Conservation (phyloP, 1,284 basidiomycete genomes). For the Ustilago hordei region DNA sequence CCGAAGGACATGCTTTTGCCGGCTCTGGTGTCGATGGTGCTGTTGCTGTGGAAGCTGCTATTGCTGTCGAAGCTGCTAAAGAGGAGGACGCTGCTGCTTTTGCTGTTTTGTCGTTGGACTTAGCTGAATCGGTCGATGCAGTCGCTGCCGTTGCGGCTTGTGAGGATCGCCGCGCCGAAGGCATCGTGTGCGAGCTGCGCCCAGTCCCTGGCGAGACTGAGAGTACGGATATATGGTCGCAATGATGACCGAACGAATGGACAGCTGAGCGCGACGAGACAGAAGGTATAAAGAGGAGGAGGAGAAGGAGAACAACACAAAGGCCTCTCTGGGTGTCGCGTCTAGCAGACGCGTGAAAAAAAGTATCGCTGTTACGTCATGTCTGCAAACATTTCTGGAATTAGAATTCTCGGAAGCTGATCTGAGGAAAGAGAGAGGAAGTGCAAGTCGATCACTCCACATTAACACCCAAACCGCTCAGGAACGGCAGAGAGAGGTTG, state of each 20-base stretch:
- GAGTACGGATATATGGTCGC: neutral
- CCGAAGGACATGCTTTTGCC: conserved; percentile 23
- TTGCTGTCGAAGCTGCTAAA: conserved; percentile 2
- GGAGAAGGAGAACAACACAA: neutral
- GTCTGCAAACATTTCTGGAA: neutral
- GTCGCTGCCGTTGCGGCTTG: conserved; percentile 28
- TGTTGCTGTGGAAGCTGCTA: neutral
- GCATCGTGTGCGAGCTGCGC: conserved; percentile 20
- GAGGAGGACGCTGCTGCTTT: conserved; percentile 6
- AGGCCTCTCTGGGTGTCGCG: conserved; percentile 12
- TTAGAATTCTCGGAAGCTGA: neutral
- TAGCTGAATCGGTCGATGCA: conserved; percentile 2
- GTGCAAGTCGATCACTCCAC: conserved; percentile 46
- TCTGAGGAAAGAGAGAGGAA: neutral
- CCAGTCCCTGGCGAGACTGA: neutral
- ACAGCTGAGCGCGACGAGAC: neutral
- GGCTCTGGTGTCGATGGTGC: conserved; percentile 9
- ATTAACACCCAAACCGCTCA: conserved; percentile 7
- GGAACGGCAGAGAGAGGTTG: conserved; percentile 15
- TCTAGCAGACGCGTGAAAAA: conserved; percentile 30
- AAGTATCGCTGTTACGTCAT: conserved; percentile 12
- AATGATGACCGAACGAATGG: neutral
- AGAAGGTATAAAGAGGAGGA: neutral
- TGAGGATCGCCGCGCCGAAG: conserved; percentile 24
- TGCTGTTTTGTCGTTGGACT: conserved; percentile 9